Percentiles rank a stretch among this genome's conserved stretches.
Conservation (phyloP, 2,329 filamentous ascomycete species). For the Whalleya microplaca region DNA sequence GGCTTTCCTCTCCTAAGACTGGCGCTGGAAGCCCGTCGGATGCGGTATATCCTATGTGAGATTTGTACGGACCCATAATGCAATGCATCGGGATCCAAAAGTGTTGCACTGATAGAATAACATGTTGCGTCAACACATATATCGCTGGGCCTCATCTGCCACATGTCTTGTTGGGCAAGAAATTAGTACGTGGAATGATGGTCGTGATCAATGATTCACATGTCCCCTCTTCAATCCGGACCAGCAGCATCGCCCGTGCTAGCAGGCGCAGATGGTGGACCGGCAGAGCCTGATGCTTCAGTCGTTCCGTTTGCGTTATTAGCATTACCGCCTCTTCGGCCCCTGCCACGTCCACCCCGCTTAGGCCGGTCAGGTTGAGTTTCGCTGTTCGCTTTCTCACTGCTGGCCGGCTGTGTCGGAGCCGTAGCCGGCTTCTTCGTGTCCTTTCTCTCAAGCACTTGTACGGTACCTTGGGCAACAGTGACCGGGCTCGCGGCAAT, state of each 20-base stretch:
- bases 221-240: conserved; percentile 20
- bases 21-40: neutral
- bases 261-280: conserved; percentile 13
- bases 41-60: neutral
- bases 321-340: conserved; percentile 32
- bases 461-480: conserved; percentile 83
- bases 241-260: conserved; percentile 8
- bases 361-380: conserved; percentile 34
- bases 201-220: neutral
- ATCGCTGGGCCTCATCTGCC: neutral
- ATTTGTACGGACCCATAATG: neutral
- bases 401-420: conserved; percentile 20
- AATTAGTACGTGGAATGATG: neutral
- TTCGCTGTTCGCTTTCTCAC: conserved; percentile 29
- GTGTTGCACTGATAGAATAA: neutral
- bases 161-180: neutral
- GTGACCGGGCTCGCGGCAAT: conserved; percentile 79
- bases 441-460: conserved; percentile 82
- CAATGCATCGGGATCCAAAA: neutral
- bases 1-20: neutral
- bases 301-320: conserved; percentile 7
- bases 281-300: conserved; percentile 15
- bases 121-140: neutral
- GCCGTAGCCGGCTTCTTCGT: conserved; percentile 39
- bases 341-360: conserved; percentile 36